These are phyloP conservation scores for Asterophora lycoperdoides DNA, from an alignment of 768 basidiomycete genomes.

Conservation along the genomic window DNA sequence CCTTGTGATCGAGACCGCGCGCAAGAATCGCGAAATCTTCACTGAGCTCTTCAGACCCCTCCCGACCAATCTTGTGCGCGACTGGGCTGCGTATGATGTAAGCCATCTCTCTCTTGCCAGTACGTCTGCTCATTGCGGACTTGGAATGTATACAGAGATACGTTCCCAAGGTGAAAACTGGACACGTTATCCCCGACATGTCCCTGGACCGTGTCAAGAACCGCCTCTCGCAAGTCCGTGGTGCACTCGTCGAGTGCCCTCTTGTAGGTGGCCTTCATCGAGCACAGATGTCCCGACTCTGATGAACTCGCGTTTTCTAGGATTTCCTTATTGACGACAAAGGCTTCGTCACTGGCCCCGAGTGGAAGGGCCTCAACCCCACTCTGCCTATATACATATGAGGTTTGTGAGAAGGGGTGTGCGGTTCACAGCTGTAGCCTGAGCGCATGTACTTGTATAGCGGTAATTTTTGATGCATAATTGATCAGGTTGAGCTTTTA, in stretches of 20 bases:
- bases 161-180: slow-evolving; percentile 70
- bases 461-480: too few species aligned
- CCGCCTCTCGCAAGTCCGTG: slow-evolving; percentile 63
- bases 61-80: slow-evolving; percentile 76
- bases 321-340: slow-evolving; percentile 84
- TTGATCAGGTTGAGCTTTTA: too few species aligned
- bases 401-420: not conserved
- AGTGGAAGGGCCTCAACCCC: slow-evolving; percentile 74
- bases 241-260: slow-evolving; percentile 73
- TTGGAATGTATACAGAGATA: slow-evolving; percentile 49
- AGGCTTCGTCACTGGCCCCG: slow-evolving; percentile 61
- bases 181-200: slow-evolving; percentile 75
- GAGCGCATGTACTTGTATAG: too few species aligned
- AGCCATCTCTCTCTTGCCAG: slow-evolving; percentile 20
- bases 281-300: not conserved
- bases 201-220: slow-evolving; percentile 68
- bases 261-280: slow-evolving; percentile 43
- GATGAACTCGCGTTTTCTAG: slow-evolving; percentile 29
- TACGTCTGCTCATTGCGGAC: not conserved
- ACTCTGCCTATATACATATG: slow-evolving; percentile 77
- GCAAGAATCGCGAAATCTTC: slow-evolving; percentile 79
- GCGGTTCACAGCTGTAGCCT: too few species aligned
- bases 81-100: slow-evolving; percentile 78
- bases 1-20: slow-evolving; percentile 71
- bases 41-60: slow-evolving; percentile 84